These are phyloP conservation scores for Chlamydomonas sp. DNA, from an alignment of 139 green algal genomes.

Conservation along the genomic window DNA sequence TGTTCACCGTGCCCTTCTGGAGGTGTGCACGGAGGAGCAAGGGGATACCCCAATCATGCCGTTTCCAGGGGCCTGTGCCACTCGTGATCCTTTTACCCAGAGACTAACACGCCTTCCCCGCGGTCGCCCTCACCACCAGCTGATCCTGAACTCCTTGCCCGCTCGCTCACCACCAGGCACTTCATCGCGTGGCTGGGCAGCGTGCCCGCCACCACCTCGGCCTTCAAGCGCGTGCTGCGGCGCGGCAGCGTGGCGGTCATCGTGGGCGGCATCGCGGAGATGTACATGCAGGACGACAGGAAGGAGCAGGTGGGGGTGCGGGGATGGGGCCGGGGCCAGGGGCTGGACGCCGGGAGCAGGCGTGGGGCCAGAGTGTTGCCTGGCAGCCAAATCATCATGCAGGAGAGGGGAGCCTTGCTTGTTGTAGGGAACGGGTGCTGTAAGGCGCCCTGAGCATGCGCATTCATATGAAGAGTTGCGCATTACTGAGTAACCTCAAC, in stretches of 20 bases:
- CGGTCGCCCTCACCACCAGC: not conserved
- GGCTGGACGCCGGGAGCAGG: no score
- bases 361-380: not conserved
- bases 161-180: constrained; percentile 17
- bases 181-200: constrained; percentile 60
- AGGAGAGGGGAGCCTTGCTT: no score
- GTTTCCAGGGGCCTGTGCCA: not conserved
- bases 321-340: not conserved
- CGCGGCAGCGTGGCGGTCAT: constrained; percentile 48
- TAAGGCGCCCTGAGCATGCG: no score
- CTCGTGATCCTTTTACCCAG: no score
- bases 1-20: constrained; percentile 35
- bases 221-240: constrained; percentile 29
- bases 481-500: no score
- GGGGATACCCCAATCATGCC: not conserved
- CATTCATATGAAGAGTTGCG: no score
- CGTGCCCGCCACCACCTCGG: constrained; percentile 27
- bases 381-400: no score
- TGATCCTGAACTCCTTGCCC: not conserved
- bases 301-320: constrained; percentile 17
- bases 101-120: no score
- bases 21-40: not conserved
- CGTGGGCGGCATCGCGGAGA: constrained; percentile 60
- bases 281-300: constrained; percentile 26
- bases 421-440: no score